phyloP scores from a whole-genome alignment of 495 filamentous ascomycete genomes.

The Talaromyces liani region DNA sequence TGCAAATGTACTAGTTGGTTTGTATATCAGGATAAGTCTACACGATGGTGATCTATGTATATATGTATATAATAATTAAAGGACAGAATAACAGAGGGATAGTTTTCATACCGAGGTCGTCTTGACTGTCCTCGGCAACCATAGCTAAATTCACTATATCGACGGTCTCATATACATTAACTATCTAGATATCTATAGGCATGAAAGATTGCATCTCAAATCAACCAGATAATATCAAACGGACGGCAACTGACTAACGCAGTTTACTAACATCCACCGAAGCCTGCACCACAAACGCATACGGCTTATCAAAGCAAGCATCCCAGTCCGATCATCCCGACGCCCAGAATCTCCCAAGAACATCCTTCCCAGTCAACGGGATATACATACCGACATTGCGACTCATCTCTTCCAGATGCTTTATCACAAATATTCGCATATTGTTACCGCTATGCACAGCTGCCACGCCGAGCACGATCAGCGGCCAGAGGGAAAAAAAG shows the following conservation, averaged over 20 bases:
- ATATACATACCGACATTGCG: constrained; percentile 15
- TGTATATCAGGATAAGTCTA: no score
- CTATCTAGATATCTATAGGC: no score
- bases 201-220: not conserved
- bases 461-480: constrained; percentile 25
- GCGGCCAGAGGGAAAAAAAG: constrained; percentile 25
- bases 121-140: no score
- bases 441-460: constrained; percentile 12
- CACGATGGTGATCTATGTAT: no score
- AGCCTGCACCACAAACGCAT: constrained; percentile 5
- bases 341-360: constrained; percentile 25
- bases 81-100: no score
- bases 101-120: no score
- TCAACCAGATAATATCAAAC: not conserved
- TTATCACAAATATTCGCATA: constrained; percentile 17
- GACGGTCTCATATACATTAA: no score
- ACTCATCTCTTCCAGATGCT: constrained; percentile 15
- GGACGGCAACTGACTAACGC: not conserved
- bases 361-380: constrained; percentile 16
- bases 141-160: no score
- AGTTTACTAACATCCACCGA: not conserved
- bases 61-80: no score
- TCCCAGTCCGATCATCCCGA: constrained; percentile 22
- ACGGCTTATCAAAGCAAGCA: constrained; percentile 25
- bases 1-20: no score